Evolutionary conservation across 495 filamentous ascomycete genomes (phyloP), one percentile per base, ranked within the genome.

Genomic region (Ramalina intermedia): DNA sequence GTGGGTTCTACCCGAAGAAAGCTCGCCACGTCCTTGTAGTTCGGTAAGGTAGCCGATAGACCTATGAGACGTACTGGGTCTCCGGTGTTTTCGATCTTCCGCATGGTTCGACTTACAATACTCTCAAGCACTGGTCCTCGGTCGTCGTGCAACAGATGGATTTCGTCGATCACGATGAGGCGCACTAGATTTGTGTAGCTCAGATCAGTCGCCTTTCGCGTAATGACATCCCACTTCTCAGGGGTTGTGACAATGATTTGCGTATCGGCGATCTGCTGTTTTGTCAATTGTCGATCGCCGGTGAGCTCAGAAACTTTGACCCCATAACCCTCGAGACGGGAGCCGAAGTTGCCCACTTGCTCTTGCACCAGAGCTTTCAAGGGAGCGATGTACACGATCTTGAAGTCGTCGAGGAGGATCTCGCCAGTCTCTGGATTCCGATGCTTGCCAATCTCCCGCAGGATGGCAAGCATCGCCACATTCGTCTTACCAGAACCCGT

Each of bases 161-260:
- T 96, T 62, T 99, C 91, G 54, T 99, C 91, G 53, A 99, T 95
- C 57, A 96, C 83, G 46, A 99, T 82, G 2, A 99, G 74, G 24
- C 90, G 80, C 14, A 99, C 90, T 23, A 99, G 78, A 55, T 93
- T 96, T 33, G 87, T 99, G 64, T 99, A 99, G 54, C 88, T 90
- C 47, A 89, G 75, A 64, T 99, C 91, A 0, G 90, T 95, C 4
- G 90, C 93, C 66, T 99, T 99, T 55, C 91, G 80, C 5, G 93
- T 99, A 57, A 99, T 95, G 49, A 99, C 93, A 67, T 99, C 91
- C 81, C 84, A 99, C 68, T 99, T 99, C 62, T 99, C 91, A 9
- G 91, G 91, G 0, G 91, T 99, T 2, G 91, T 99, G 40, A 99
- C 89, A 57, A 99, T 99, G 56, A 99, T 82, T 61, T 99, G 91